Percentiles rank a stretch among this genome's conserved stretches.
Conservation (phyloP, 805 yeast species). For the Pichia insulana region DNA sequence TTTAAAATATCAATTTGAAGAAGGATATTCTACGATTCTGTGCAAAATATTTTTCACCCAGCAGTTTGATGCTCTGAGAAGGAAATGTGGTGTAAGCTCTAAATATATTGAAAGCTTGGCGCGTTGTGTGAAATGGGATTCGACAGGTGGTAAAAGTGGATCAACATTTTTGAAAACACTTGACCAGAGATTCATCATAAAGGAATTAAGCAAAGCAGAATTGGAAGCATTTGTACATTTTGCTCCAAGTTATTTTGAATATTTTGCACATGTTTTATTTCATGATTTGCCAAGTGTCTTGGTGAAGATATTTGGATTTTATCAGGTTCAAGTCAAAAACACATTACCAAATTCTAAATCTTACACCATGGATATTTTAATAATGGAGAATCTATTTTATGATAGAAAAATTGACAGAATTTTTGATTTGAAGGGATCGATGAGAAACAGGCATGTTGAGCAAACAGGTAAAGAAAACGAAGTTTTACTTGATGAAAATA, state of each 20-base stretch:
- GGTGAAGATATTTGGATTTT: slow-evolving; percentile 92
- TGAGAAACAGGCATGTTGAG: slow-evolving; percentile 94
- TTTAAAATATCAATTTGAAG: slow-evolving; percentile 84
- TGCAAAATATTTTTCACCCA: slow-evolving; percentile 94
- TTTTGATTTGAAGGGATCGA: slow-evolving; percentile 94
- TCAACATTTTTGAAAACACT: slow-evolving; percentile 87
- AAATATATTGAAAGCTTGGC: slow-evolving; percentile 82
- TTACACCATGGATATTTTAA: slow-evolving; percentile 80
- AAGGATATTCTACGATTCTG: slow-evolving; percentile 71
- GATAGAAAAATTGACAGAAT: slow-evolving; percentile 73
- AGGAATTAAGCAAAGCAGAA: slow-evolving; percentile 81
- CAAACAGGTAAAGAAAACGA: slow-evolving; percentile 95
- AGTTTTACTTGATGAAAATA: slow-evolving; percentile 89
- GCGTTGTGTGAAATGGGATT: slow-evolving; percentile 91
- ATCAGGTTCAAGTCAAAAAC: slow-evolving; percentile 83
- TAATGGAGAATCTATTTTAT: slow-evolving; percentile 93
- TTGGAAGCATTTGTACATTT: slow-evolving; percentile 88
- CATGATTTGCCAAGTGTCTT: slow-evolving; percentile 92
- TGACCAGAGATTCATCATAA: slow-evolving; percentile 82
- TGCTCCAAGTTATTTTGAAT: slow-evolving; percentile 95
- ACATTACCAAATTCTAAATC: slow-evolving; percentile 59
- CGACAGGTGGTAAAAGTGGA: slow-evolving; percentile 95
- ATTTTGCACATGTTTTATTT: slow-evolving; percentile 89
- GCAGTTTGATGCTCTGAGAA: slow-evolving; percentile 90
- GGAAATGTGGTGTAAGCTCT: slow-evolving; percentile 69